phyloP scores from a whole-genome alignment of 1,284 basidiomycete species.

The Coriolopsis trogii region DNA sequence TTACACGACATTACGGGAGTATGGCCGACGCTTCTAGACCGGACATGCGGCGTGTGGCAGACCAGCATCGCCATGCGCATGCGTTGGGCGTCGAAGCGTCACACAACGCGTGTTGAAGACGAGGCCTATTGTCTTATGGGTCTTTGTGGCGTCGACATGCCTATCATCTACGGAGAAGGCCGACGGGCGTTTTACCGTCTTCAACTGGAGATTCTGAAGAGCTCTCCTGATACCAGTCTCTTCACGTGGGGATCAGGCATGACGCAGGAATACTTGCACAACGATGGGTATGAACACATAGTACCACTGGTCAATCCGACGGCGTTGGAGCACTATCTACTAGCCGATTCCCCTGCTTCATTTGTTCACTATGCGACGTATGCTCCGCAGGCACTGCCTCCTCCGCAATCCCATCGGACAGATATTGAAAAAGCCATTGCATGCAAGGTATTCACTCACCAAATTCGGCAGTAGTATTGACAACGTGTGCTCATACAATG shows the following conservation, averaged over 20 bases:
- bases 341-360: too few relatives aligned
- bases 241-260: conserved; percentile 10
- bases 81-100: not conserved
- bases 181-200: not conserved
- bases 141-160: conserved; percentile 4
- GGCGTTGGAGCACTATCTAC: too few relatives aligned
- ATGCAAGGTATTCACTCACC: too few relatives aligned
- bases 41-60: not conserved
- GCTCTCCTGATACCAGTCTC: not conserved
- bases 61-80: conserved; percentile 1
- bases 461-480: too few relatives aligned
- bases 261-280: too few relatives aligned
- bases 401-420: too few relatives aligned
- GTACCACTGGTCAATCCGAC: too few relatives aligned
- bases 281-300: too few relatives aligned
- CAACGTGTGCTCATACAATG: too few relatives aligned
- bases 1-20: conserved; percentile 2
- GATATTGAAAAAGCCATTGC: too few relatives aligned
- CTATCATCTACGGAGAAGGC: conserved; percentile 9
- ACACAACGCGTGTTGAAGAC: not conserved
- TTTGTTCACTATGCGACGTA: too few relatives aligned
- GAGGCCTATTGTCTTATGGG: conserved; percentile 10
- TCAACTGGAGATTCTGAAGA: conserved; percentile 8
- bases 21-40: not conserved
- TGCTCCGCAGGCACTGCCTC: too few relatives aligned